These are phyloP conservation scores for Sclerospora graminicola DNA, from an alignment of 352 stramenopile genomes.

Conservation along the genomic window DNA sequence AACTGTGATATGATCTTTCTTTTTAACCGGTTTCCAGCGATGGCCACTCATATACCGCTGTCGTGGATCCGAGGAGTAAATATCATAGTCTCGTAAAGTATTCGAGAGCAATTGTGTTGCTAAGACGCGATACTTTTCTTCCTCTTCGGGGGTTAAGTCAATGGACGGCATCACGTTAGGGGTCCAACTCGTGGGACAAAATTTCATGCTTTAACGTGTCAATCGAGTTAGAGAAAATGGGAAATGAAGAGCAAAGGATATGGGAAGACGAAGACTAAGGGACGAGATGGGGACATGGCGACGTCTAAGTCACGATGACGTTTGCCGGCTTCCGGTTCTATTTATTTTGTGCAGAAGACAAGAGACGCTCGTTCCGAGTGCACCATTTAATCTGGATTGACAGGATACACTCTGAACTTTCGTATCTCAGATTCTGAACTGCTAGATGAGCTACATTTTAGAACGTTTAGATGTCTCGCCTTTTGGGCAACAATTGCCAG, in stretches of 20 bases:
- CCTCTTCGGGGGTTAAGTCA: not conserved
- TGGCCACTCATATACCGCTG: slow-evolving; percentile 22
- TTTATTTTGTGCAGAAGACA: no score
- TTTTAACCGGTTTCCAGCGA: slow-evolving; percentile 20
- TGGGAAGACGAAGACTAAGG: no score
- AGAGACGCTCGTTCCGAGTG: no score
- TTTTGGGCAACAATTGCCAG: no score
- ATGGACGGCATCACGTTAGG: slow-evolving; percentile 11
- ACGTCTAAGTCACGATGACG: no score
- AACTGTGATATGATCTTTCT: slow-evolving; percentile 22
- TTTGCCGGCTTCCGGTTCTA: no score
- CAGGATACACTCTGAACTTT: no score
- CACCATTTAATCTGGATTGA: no score
- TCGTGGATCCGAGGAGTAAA: slow-evolving; percentile 19
- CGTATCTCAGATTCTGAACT: no score
- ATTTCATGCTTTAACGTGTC: slow-evolving; percentile 6
- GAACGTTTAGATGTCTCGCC: no score
- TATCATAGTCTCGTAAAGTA: slow-evolving; percentile 16
- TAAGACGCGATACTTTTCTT: not conserved
- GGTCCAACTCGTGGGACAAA: slow-evolving; percentile 18
- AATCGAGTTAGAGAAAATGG: slow-evolving; percentile 10
- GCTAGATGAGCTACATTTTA: no score
- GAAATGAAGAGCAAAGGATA: slow-evolving; percentile 17
- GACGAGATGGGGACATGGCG: no score
- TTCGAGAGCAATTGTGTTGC: slow-evolving; percentile 1